phyloP scores from a whole-genome alignment of 805 yeast species.

The Candida multigemmis region DNA sequence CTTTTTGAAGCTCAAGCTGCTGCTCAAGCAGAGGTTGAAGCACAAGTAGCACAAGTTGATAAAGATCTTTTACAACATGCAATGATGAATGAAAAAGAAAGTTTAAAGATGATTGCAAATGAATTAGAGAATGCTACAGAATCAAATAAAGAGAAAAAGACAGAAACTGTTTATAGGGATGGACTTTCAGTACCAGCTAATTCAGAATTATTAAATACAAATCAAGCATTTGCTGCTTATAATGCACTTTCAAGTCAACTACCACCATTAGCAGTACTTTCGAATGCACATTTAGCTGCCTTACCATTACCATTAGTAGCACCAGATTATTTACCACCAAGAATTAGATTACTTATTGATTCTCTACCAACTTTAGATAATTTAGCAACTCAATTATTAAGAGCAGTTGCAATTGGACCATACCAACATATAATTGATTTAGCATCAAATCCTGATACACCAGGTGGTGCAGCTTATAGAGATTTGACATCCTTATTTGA shows the following conservation, averaged over 20 bases:
- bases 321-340: slow-evolving; percentile 45
- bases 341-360: slow-evolving; percentile 57
- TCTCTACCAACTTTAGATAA: slow-evolving; percentile 75
- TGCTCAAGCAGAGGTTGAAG: not conserved
- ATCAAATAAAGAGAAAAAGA: slow-evolving; percentile 3
- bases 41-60: not conserved
- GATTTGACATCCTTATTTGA: slow-evolving; percentile 70
- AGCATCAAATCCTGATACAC: slow-evolving; percentile 55
- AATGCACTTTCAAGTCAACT: slow-evolving; percentile 29
- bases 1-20: not conserved
- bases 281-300: slow-evolving; percentile 48
- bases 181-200: slow-evolving; percentile 25
- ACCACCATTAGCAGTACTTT: slow-evolving; percentile 23
- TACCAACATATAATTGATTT: slow-evolving; percentile 67
- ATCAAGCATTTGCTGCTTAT: slow-evolving; percentile 32
- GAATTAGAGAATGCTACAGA: slow-evolving; percentile 24
- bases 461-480: slow-evolving; percentile 58
- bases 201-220: slow-evolving; percentile 31
- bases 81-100: not conserved
- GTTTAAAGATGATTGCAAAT: slow-evolving; percentile 15
- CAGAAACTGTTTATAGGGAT: slow-evolving; percentile 1
- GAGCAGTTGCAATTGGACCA: slow-evolving; percentile 65
- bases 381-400: slow-evolving; percentile 68
- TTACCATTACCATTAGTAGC: slow-evolving; percentile 52
- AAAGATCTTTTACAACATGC: not conserved